These are phyloP conservation scores for Symbiodinium natans DNA, from an alignment of 73 alveolate genomes.

Conservation along the genomic window DNA sequence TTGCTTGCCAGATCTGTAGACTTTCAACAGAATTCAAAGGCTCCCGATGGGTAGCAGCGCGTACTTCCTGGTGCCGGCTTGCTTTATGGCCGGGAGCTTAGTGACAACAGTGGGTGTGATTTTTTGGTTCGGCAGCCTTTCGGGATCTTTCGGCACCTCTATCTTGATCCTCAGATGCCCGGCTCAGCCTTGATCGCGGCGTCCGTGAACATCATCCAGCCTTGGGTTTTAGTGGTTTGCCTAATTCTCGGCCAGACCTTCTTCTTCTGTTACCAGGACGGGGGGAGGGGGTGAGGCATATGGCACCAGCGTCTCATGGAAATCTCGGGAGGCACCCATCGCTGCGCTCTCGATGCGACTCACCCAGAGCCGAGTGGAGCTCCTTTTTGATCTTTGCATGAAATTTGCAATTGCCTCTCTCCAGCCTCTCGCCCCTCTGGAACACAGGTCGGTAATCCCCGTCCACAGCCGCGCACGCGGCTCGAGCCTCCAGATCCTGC, in stretches of 20 bases:
- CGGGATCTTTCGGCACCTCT: neutral
- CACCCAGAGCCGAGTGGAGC: neutral
- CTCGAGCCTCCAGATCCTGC: conserved; percentile 34
- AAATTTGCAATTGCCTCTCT: too few relatives aligned
- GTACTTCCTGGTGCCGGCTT: conserved; percentile 52
- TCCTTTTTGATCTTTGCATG: neutral
- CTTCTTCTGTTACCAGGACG: conserved; percentile 52
- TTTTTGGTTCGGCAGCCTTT: neutral
- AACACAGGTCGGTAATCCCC: conserved; percentile 61
- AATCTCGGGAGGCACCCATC: conserved; percentile 5
- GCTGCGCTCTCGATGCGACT: conserved; percentile 59
- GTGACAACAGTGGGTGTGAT: neutral
- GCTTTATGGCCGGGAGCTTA: conserved; percentile 28
- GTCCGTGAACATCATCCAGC: conserved; percentile 18
- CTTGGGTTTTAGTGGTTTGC: neutral
- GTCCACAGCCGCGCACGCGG: conserved; percentile 91
- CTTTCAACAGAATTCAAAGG: too few relatives aligned
- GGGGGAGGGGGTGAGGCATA: neutral
- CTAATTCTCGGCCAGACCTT: conserved; percentile 42
- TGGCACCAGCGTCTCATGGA: neutral
- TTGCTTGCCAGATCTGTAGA: too few relatives aligned
- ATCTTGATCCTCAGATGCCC: too few relatives aligned
- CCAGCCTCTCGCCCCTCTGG: neutral
- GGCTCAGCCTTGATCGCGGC: conserved; percentile 31
- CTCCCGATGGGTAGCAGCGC: conserved; percentile 48